Evolutionary conservation across 1,284 basidiomycete species (phyloP), one percentile per base, ranked within the genome.

Genomic region (Thelephora terrestris): DNA sequence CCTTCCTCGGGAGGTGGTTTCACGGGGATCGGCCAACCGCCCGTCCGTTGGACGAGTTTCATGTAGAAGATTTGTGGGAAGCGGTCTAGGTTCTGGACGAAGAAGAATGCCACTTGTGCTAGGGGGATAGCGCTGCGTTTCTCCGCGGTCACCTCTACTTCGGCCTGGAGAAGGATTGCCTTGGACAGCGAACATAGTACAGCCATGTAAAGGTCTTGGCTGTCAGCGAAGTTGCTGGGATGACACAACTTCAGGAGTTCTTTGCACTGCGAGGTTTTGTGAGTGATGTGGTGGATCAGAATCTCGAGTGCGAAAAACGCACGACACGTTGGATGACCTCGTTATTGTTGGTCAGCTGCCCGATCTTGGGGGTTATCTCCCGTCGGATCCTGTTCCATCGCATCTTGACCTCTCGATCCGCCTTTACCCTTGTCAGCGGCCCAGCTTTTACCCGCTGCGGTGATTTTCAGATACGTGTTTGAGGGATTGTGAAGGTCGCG

Each of bases 121-220:
- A 98, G 74, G 0, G 95, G 94, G 42, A 78, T 75, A 0, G 92
- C 93, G 7, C 85, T 86, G 34, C 81, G 79, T 56, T 88, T 82
- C 64, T 94, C 90, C 2, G 91, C 92, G 2, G 88, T 81, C 5
- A 97, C 91, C 65, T 99, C 95, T 0, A 85, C 87, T 67, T 97
- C 93, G 6, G 94, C 93, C 71, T 98, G 96, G 32, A 88, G 76
- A 40, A 98, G 79, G 50, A 99, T 80, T 34, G 83, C 75, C 62
- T 98, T 99, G 47, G 90, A 73, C 20, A 96, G 75, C 18, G 93
- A 88, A 21, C 90, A 94, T 21, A 95, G 76, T 16, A 87, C 75
- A 55, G 91, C 90, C 44, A 74, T 67, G 64, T 94, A 95, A 10
- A 83, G 68, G 7, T 64, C 61, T 54, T 60, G 64, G 17, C 12